Percentiles rank a stretch among this genome's conserved stretches.
phyloP scores from a whole-genome alignment of 208 protist species.

The Wallacemonas sp. region DNA sequence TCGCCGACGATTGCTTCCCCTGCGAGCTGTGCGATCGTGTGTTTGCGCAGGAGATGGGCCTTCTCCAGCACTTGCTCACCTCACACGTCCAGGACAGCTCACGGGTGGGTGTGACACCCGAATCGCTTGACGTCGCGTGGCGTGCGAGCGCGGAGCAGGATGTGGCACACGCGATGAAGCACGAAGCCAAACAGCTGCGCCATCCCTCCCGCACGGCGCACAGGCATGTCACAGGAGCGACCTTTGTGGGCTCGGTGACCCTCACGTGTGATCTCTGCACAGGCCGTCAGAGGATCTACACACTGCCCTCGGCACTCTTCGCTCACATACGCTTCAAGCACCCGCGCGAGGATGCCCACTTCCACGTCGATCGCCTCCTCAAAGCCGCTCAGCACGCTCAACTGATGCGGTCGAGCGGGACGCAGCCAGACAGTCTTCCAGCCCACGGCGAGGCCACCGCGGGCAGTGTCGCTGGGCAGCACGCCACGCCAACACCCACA shows the following conservation, averaged over 20 bases:
- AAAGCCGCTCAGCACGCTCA: slow-evolving; percentile 19
- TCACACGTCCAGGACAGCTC: too few species aligned
- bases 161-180: slow-evolving; percentile 31
- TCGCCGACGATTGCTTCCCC: slow-evolving; percentile 56
- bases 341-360: slow-evolving; percentile 62
- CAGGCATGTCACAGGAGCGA: too few species aligned
- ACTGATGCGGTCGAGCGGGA: too few species aligned
- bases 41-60: slow-evolving; percentile 52
- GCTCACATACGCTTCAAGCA: slow-evolving; percentile 88
- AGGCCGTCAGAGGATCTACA: slow-evolving; percentile 48
- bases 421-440: too few species aligned
- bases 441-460: too few species aligned
- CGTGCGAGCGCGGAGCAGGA: background rate
- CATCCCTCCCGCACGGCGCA: too few species aligned
- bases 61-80: slow-evolving; percentile 69
- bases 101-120: too few species aligned
- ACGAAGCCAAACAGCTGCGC: background rate
- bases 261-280: slow-evolving; percentile 72
- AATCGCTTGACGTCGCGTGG: too few species aligned
- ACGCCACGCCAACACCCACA: too few species aligned
- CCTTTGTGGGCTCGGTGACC: background rate
- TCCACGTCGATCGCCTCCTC: slow-evolving; percentile 76
- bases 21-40: slow-evolving; percentile 77
- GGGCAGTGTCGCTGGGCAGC: too few species aligned
- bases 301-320: slow-evolving; percentile 71